Conservation (phyloP, 192 early-diverging fungal species). For the Polychytrium aggregatum region DNA sequence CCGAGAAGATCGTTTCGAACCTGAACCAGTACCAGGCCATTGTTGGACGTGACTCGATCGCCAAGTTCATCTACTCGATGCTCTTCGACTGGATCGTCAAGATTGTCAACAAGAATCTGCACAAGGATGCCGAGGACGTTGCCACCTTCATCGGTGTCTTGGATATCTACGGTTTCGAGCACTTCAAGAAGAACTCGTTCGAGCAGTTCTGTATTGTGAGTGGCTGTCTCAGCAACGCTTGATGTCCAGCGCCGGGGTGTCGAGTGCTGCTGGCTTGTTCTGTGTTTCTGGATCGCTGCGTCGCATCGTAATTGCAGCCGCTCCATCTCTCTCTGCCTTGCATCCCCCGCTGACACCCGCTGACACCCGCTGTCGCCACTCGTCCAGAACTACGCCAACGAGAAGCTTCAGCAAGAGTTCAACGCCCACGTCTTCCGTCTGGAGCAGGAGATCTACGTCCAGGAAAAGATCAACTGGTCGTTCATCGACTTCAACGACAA, state of each 20-base stretch:
- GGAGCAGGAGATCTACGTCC: conserved; percentile 96
- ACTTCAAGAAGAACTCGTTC: conserved; percentile 98
- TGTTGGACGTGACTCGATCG: conserved; percentile 82
- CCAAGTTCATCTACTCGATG: conserved; percentile 92
- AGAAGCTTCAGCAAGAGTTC: conserved; percentile 98
- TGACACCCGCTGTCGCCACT: too few species aligned
- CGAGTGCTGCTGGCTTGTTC: too few species aligned
- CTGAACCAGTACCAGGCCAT: conserved; percentile 61
- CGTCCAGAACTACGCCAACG: conserved; percentile 72
- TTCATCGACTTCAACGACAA: conserved; percentile 99
- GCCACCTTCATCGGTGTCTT: conserved; percentile 89
- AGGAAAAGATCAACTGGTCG: conserved; percentile 94
- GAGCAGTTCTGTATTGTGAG: conserved; percentile 94
- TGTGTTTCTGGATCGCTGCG: too few species aligned
- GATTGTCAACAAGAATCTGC: conserved; percentile 74
- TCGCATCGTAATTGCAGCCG: too few species aligned
- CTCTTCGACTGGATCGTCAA: conserved; percentile 95
- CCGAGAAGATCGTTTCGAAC: conserved; percentile 82
- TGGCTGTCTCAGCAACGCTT: too few species aligned
- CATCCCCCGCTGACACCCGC: too few species aligned
- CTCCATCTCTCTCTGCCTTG: too few species aligned
- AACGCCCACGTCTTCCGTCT: conserved; percentile 98
- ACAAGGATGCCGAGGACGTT: conserved; percentile 28
- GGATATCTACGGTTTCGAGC: conserved; percentile 99
- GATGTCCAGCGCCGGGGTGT: not conserved